Evolutionary conservation across 768 basidiomycete species (phyloP).

Genomic region (Boletellus ananas): DNA sequence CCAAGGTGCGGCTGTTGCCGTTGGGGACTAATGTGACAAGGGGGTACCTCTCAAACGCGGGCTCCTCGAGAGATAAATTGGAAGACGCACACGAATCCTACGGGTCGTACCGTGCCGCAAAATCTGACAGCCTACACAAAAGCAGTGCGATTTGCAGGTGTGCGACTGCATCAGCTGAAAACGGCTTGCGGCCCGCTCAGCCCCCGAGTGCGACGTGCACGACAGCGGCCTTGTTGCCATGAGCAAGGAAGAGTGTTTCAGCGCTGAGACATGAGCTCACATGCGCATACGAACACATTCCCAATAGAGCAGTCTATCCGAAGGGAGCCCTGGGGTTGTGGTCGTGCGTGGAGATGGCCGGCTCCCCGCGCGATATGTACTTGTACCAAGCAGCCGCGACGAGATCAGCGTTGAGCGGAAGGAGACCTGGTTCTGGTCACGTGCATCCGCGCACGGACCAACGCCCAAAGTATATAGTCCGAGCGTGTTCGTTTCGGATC

Average conservation of each 20-base stretch:
- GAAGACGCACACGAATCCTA: slow-evolving; percentile 41
- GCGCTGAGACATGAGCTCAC: slow-evolving; percentile 18
- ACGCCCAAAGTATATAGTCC: not conserved
- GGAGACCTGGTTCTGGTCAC: slow-evolving; percentile 11
- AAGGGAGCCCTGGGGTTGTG: too few species aligned
- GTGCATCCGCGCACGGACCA: slow-evolving; percentile 36
- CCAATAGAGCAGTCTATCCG: too few species aligned
- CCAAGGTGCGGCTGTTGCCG: slow-evolving; percentile 43
- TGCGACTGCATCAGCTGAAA: slow-evolving; percentile 57
- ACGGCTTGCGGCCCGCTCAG: slow-evolving; percentile 52
- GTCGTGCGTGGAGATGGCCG: too few species aligned
- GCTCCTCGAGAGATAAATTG: not conserved
- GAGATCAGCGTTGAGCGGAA: too few species aligned
- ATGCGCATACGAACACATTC: slow-evolving; percentile 26
- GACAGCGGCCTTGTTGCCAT: slow-evolving; percentile 43
- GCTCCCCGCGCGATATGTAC: too few species aligned
- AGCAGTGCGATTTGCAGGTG: slow-evolving; percentile 50
- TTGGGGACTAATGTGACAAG: slow-evolving; percentile 68
- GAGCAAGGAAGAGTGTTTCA: not conserved
- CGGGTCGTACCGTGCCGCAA: slow-evolving; percentile 48
- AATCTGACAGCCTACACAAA: slow-evolving; percentile 56
- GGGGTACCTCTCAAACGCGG: slow-evolving; percentile 9
- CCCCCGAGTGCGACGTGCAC: slow-evolving; percentile 65
- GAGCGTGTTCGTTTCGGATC: slow-evolving; percentile 22
- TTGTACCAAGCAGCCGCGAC: too few species aligned